phyloP scores from a whole-genome alignment of 805 yeast genomes.

The Candida berthetii region DNA sequence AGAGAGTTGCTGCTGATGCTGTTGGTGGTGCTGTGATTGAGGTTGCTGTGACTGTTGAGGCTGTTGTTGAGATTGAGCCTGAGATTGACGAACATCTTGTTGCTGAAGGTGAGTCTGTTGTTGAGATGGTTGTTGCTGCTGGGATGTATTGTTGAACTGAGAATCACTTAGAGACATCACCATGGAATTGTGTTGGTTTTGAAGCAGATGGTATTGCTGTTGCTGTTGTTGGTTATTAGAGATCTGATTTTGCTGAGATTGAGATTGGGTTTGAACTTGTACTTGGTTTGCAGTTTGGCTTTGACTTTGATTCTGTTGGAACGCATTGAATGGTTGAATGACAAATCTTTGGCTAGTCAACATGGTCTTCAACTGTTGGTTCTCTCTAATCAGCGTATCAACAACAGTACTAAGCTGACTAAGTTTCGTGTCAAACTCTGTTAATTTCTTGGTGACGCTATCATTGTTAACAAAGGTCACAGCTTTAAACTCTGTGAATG shows the following conservation, averaged over 20 bases:
- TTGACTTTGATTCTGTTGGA: slow-evolving; percentile 1
- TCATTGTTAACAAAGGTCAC: slow-evolving; percentile 7
- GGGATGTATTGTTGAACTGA: not conserved
- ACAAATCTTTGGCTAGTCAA: slow-evolving; percentile 17
- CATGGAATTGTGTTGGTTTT: not conserved
- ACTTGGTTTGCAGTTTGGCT: not conserved
- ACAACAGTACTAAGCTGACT: slow-evolving; percentile 15
- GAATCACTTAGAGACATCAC: not conserved
- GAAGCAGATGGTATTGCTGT: slow-evolving; percentile 6
- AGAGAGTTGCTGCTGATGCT: slow-evolving; percentile 7
- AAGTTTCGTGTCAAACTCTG: slow-evolving; percentile 14
- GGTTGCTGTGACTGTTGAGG: slow-evolving; percentile 11
- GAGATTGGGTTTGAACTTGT: slow-evolving; percentile 3
- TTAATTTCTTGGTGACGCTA: slow-evolving; percentile 13
- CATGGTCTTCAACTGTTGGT: slow-evolving; percentile 17
- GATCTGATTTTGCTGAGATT: slow-evolving; percentile 1
- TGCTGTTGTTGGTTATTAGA: slow-evolving; percentile 3
- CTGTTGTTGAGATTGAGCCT: slow-evolving; percentile 4
- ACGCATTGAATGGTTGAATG: slow-evolving; percentile 12
- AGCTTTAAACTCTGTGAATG: not conserved
- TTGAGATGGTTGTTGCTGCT: not conserved
- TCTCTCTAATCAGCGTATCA: slow-evolving; percentile 19
- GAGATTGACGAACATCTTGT: not conserved
- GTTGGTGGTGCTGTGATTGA: slow-evolving; percentile 7
- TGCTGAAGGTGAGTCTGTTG: not conserved